Base-by-base conservation (phyloP, 2,329 filamentous ascomycete genomes). In the Gaeumannomyces tritici region DNA sequence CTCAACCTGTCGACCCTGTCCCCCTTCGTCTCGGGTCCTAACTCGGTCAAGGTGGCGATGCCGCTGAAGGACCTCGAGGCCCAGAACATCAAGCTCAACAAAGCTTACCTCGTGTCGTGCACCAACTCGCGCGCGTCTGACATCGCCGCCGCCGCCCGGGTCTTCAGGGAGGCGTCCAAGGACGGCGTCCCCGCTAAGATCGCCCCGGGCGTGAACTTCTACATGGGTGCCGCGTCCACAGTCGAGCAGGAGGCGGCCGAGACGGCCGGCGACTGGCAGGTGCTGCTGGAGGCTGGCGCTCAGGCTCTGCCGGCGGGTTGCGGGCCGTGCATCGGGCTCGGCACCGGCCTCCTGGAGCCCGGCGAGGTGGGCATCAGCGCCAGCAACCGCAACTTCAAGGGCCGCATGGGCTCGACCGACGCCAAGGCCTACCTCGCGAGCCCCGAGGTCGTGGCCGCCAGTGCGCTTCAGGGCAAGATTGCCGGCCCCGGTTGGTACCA, bases 361-460 rank as follows among this genome's bases (percentile, higher is more conserved):
- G 89, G 89, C 21, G 91, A 96, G 76, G 86, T 92, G 12, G 92
- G 92, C 27, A 93, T 97, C 67, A 87, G 82, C 64, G 90, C 91
- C 0, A 87, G 82, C 61, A 97, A 97, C 78, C 82, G 93, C 13
- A 96, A 96, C 74, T 97, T 93, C 80, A 92, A 93, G 74, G 93
- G 92, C 0, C 85, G 93, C 3, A 96, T 97, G 90, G 93, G 93
- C 3, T 88, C 83, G 18, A 86, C 83, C 3, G 85, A 90, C 6
- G 90, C 91, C 0, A 87, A 91, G 70, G 91, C 91, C 0, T 97
- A 96, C 72, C 86, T 97, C 0, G 89, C 88, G 7, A 93, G 89
- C 67, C 93, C 95, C 0, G 93, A 97, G 70, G 88, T 96, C 2
- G 93, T 98, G 0, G 93, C 93, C 4, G 93, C 95, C 9, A 96